Percentiles rank a stretch among this genome's conserved stretches.
These are phyloP conservation scores for Paraconiothyrium sp. DNA, from an alignment of 2,329 filamentous ascomycete species.

Conservation along the genomic window DNA sequence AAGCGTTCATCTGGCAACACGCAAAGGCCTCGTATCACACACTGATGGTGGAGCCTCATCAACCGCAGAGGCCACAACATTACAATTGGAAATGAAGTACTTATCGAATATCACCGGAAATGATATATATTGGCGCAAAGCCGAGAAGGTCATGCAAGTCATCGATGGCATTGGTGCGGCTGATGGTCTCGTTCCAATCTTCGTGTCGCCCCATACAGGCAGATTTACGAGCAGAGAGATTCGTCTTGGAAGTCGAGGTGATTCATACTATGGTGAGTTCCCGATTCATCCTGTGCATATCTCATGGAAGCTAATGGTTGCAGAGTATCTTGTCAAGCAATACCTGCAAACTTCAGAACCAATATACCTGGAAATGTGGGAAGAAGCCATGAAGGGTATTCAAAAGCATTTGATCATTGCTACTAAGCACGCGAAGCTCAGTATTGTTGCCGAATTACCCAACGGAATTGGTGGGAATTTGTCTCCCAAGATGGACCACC, in stretches of 20 bases:
- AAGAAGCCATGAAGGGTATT: constrained; percentile 82
- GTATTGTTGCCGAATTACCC: constrained; percentile 88
- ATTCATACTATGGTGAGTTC: constrained; percentile 79
- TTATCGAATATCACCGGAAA: constrained; percentile 94
- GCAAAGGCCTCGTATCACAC: constrained; percentile 80
- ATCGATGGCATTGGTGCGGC: constrained; percentile 81
- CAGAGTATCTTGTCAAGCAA: constrained; percentile 95
- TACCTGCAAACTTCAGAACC: constrained; percentile 92
- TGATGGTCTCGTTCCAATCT: constrained; percentile 91
- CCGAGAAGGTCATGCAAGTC: constrained; percentile 89
- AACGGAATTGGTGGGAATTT: constrained; percentile 72
- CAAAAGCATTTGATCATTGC: constrained; percentile 94
- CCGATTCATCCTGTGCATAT: background rate
- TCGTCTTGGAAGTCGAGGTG: constrained; percentile 88
- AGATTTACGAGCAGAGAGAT: constrained; percentile 86
- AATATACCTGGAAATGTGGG: constrained; percentile 94
- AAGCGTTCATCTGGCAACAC: constrained; percentile 85
- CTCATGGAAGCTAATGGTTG: background rate
- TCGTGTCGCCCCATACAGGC: constrained; percentile 80
- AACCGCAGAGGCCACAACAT: constrained; percentile 88
- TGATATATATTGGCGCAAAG: constrained; percentile 88
- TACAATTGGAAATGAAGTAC: constrained; percentile 98
- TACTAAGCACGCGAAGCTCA: constrained; percentile 79
- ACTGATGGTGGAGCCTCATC: constrained; percentile 88
- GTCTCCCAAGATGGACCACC: constrained; percentile 94